Base-by-base conservation (phyloP, 164 flowering plant species). In the Warburgia ugandensis region DNA sequence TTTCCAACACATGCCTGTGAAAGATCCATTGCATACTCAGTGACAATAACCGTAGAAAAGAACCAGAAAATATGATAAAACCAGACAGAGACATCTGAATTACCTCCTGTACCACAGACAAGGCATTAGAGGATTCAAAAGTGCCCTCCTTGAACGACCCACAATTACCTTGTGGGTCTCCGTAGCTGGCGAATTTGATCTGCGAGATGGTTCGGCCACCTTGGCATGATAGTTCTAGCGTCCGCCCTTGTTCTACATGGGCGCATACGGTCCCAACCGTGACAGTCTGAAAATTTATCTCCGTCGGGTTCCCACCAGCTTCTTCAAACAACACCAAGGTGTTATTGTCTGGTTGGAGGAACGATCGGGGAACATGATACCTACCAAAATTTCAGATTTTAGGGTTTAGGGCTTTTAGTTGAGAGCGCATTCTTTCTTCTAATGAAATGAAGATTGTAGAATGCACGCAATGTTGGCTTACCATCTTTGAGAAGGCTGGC, bases 401-500 rank as follows among this genome's bases (percentile, higher is more conserved):
- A 13, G n/a, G n/a, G n/a, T n/a, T n/a, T n/a, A n/a, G n/a, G n/a
- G n/a, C n/a, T n/a, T n/a, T n/a, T n/a, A n/a, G n/a, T n/a, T 12
- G 9, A 14, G 13, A 27, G 14, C 5, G n/a, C 9, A 9, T 26
- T 1, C 8, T 5, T n/a, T 1, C 3, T n/a, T n/a, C 12, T 0
- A n/a, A 0, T 7, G 19, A 20, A 4, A 16, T 16, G 19, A 12
- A 19, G 14, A 5, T 22, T 4, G 25, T 14, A 16, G 11, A 12
- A n/a, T n/a, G n/a, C n/a, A n/a, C n/a, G 9, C 10, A 42, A 0
- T 17, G 22, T 17, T n/a, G 14, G 0, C 5, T 12, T 43, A 78
- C 82, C 76, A 80, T 72, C 80, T 74, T 51, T 89, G 97, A n/a
- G 84, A 65, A 2, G 94, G 82, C 2, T 69, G 9, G 3, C 83